phyloP scores from a whole-genome alignment of 2,329 filamentous ascomycete genomes.

The Xylogone sp. region DNA sequence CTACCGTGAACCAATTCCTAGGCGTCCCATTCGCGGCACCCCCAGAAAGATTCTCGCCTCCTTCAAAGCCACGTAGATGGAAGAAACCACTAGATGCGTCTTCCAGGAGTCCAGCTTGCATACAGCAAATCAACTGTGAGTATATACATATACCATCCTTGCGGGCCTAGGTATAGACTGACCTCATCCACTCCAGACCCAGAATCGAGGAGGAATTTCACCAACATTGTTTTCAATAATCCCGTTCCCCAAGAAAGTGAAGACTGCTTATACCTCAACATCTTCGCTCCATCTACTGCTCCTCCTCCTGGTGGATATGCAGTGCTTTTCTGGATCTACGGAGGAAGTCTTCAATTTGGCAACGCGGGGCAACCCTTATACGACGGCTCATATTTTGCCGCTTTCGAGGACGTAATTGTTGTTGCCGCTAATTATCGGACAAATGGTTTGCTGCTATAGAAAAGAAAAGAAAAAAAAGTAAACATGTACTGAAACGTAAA shows the following conservation, averaged over 20 bases:
- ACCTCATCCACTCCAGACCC: neutral
- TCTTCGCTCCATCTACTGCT: conserved; percentile 2
- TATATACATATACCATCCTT: neutral
- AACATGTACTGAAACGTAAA: conserved; percentile 21
- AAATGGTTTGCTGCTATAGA: conserved; percentile 2
- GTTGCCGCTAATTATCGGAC: conserved; percentile 15
- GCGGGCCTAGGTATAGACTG: neutral
- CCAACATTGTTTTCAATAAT: conserved; percentile 6
- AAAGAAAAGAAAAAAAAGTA: neutral
- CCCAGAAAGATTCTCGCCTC: neutral
- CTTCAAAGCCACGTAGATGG: conserved; percentile 1
- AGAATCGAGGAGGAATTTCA: neutral
- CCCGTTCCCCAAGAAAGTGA: conserved; percentile 6
- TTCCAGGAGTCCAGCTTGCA: neutral
- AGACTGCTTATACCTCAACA: conserved; percentile 6
- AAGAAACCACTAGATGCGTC: neutral
- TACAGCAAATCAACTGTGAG: conserved; percentile 10
- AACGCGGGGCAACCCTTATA: conserved; percentile 4
- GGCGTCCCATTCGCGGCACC: conserved; percentile 5
- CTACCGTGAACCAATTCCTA: conserved; percentile 7
- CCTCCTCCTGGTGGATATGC: neutral
- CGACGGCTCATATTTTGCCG: conserved; percentile 13
- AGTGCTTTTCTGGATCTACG: conserved; percentile 9
- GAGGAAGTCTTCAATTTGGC: conserved; percentile 8
- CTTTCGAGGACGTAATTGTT: conserved; percentile 11